Evolutionary conservation across 176 grass and related monocot genomes (phyloP).

Genomic region (Pontederia paniculata): DNA sequence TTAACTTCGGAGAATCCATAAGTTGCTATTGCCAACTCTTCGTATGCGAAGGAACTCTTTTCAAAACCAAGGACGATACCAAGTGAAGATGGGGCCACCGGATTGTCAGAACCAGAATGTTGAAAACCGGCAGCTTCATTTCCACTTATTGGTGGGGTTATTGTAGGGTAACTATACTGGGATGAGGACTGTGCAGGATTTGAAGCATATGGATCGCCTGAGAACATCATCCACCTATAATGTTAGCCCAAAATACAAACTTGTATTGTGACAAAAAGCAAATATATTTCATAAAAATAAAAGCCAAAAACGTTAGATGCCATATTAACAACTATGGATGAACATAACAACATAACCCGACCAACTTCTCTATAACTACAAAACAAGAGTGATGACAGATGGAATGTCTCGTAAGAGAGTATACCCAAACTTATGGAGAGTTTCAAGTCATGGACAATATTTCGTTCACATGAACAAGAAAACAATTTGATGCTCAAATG

Average conservation of each 20-base stretch:
- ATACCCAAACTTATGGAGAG: too few species aligned
- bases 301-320: too few species aligned
- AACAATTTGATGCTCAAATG: too few species aligned
- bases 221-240: slow-evolving; percentile 1
- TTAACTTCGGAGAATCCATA: slow-evolving; percentile 64
- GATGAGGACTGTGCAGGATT: slow-evolving; percentile 16
- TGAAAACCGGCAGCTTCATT: slow-evolving; percentile 10
- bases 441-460: too few species aligned
- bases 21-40: slow-evolving; percentile 44
- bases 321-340: neutral
- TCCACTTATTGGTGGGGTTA: slow-evolving; percentile 20
- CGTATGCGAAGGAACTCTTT: slow-evolving; percentile 41
- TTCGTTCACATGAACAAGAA: too few species aligned
- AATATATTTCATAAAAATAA: neutral
- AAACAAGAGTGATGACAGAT: neutral
- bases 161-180: slow-evolving; percentile 17
- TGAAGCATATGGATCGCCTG: slow-evolving; percentile 27
- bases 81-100: slow-evolving; percentile 21
- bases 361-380: neutral
- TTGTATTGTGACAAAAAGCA: neutral
- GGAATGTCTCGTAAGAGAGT: too few species aligned
- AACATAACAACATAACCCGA: neutral
- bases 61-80: slow-evolving; percentile 5
- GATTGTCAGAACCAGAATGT: slow-evolving; percentile 9
- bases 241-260: neutral